Percentiles rank a stretch among this genome's conserved stretches.
These are phyloP conservation scores for Cephaloascus fragrans DNA, from an alignment of 805 yeast genomes.

Conservation along the genomic window DNA sequence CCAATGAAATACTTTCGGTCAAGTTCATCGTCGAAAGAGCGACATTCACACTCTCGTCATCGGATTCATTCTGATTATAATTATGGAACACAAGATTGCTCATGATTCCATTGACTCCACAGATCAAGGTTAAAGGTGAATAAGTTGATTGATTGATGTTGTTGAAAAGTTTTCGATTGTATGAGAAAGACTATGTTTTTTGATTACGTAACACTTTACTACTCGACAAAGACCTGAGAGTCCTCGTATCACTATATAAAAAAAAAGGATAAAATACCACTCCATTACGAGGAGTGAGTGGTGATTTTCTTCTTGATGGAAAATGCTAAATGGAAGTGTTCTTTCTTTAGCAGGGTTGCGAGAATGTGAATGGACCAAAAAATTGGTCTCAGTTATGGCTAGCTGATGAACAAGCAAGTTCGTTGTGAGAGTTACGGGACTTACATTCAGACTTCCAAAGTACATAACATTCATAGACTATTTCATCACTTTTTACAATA, in stretches of 20 bases:
- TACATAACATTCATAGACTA: too few relatives aligned
- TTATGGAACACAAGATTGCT: not conserved
- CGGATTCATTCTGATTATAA: not conserved
- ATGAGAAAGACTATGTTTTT: not conserved
- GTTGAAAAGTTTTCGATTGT: not conserved
- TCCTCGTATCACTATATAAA: too few relatives aligned
- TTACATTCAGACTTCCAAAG: too few relatives aligned
- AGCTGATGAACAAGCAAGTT: too few relatives aligned
- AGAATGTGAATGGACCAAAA: too few relatives aligned
- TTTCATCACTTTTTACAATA: too few relatives aligned
- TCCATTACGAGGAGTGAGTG: not conserved
- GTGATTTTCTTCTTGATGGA: not conserved
- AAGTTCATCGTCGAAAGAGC: not conserved
- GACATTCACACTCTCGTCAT: not conserved
- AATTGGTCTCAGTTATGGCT: too few relatives aligned
- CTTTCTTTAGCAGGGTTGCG: too few relatives aligned
- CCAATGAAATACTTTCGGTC: not conserved
- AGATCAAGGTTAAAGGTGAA: not conserved
- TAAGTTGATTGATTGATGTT: not conserved
- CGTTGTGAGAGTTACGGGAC: too few relatives aligned
- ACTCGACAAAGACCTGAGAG: too few relatives aligned
- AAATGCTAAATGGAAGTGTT: not conserved
- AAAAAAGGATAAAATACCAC: too few relatives aligned
- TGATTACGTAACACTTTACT: not conserved
- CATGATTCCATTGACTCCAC: not conserved